Base-by-base conservation (phyloP, 768 basidiomycete genomes). In the Leccinum rimulosum region DNA sequence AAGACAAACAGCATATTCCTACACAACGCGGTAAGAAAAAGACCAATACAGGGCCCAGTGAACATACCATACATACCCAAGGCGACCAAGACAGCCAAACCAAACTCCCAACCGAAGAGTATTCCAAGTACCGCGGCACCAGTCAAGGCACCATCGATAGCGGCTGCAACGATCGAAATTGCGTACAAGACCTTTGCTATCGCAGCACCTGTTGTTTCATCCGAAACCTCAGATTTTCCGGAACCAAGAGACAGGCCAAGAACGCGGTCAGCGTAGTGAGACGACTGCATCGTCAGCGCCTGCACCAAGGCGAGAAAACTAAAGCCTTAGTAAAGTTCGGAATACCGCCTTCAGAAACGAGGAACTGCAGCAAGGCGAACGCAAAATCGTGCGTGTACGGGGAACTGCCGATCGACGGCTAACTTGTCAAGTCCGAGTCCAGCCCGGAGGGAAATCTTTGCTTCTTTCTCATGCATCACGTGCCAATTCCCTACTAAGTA, bases 251-350 rank as follows among this genome's bases (percentile, higher is more conserved):
- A 91, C 4, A 98, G 83, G 61, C 92, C 90, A 10, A 98, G 79
- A 2, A 98, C 75, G 66, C 96, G 95, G 59, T 94, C 84, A 74
- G 91, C 92, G 11, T 92, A 89, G 54, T 95, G 77, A 47, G 54
- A 56, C 3, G 47, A 67, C 75, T 82, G 84, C 83, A 66, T 87
- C 76, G 69, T 95, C 92, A 0, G 90, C 91, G 70, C 86, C 91
- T 73, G 93, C 92, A 83, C 93, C 89, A 47, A 98, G 89, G 1
- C 93, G 91, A 2, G 88, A 91, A 82, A 90, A 93, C 95, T 3
- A 93, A 78, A 31, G 81, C 81, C 70, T 86, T 83, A 50, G 83
- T 83, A 50, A 93, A 73, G 35, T 88, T 89, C 25, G 81, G 74
- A 28, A 96, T 74, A 27, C 93, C 93, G 25, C 89, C 89, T n/a